phyloP scores from a whole-genome alignment of 192 early-diverging fungal genomes.

The Phycomyces blakesleeanus region DNA sequence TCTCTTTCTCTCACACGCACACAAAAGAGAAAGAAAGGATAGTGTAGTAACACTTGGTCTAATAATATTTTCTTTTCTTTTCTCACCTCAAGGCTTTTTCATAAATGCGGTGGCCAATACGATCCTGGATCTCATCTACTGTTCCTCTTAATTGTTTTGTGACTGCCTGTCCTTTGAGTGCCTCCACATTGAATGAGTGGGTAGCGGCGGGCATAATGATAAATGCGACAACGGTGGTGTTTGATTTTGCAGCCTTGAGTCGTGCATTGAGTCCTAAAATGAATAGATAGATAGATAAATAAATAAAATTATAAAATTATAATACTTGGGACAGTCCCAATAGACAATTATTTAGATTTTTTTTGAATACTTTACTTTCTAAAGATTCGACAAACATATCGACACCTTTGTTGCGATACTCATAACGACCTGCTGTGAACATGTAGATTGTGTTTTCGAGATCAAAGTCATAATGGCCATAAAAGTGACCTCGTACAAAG shows the following conservation, averaged over 20 bases:
- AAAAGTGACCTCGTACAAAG: conserved; percentile 97
- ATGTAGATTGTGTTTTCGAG: conserved; percentile 96
- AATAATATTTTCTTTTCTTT: neutral
- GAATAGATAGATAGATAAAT: too few relatives aligned
- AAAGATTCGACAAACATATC: conserved; percentile 96
- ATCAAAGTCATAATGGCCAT: conserved; percentile 95
- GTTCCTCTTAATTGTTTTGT: conserved; percentile 92
- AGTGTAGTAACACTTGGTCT: too few relatives aligned
- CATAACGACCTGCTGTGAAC: conserved; percentile 94
- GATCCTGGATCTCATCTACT: conserved; percentile 77
- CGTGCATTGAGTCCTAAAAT: conserved; percentile 76
- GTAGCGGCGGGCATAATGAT: conserved; percentile 92
- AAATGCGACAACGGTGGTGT: conserved; percentile 92
- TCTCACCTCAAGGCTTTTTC: conserved; percentile 59
- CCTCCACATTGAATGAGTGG: conserved; percentile 92
- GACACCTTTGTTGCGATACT: conserved; percentile 96
- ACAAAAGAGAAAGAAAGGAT: too few relatives aligned
- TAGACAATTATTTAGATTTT: too few relatives aligned
- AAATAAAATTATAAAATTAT: too few relatives aligned
- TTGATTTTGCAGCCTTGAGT: conserved; percentile 76
- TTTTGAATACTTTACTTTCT: conserved; percentile 67
- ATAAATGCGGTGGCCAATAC: conserved; percentile 85
- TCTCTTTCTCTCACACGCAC: too few relatives aligned
- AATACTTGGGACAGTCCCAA: too few relatives aligned
- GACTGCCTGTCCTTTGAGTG: conserved; percentile 94